phyloP scores from a whole-genome alignment of 2,329 filamentous ascomycete genomes.

The Cladosporium sp. region DNA sequence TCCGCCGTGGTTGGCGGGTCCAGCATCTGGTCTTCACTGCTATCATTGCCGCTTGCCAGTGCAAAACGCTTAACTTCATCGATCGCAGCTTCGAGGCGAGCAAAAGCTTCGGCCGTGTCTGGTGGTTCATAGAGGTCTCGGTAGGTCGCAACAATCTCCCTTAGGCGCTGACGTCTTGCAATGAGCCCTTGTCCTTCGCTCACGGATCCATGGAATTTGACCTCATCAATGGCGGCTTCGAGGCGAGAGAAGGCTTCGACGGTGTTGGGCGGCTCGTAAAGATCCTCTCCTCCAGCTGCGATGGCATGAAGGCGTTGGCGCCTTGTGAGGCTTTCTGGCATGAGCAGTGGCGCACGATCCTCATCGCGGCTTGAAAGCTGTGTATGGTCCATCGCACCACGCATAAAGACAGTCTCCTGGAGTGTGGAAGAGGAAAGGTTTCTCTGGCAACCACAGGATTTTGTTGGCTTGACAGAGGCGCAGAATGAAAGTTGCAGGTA shows the following conservation, averaged over 20 bases:
- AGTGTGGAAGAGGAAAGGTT: background rate
- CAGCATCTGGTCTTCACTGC: background rate
- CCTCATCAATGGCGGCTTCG: slow-evolving; percentile 9
- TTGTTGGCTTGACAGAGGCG: background rate
- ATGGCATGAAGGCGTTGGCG: background rate
- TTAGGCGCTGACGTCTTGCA: background rate
- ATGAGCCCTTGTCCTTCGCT: background rate
- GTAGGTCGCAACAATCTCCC: background rate
- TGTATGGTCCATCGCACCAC: background rate
- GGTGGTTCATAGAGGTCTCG: slow-evolving; percentile 9
- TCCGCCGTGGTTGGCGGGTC: slow-evolving; percentile 1
- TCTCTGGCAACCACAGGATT: background rate
- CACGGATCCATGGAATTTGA: background rate
- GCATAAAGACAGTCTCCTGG: background rate
- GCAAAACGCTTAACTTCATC: background rate
- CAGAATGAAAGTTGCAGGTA: background rate
- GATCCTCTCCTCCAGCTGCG: background rate
- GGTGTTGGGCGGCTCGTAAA: slow-evolving; percentile 11
- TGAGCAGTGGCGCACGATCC: background rate
- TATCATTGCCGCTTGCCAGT: background rate
- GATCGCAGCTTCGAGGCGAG: slow-evolving; percentile 5
- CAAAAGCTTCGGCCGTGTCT: background rate
- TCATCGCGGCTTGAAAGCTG: background rate
- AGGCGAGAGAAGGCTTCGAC: background rate
- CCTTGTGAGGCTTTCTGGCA: background rate